phyloP scores from a whole-genome alignment of 2,329 filamentous ascomycete genomes.

The Alternaria gaisen region DNA sequence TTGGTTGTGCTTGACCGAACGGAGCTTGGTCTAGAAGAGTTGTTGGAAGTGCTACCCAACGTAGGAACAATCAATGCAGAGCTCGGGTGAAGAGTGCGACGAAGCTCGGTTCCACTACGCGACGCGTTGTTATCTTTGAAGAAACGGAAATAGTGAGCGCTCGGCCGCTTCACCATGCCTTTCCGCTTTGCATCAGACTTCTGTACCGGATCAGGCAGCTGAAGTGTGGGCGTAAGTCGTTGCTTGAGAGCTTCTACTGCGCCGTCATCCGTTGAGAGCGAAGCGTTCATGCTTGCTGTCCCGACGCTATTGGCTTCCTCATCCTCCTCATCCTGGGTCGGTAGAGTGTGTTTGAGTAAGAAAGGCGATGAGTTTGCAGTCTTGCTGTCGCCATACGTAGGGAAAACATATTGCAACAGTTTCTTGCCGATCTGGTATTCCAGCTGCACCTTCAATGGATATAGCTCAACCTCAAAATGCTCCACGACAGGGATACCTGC shows the following conservation, averaged over 20 bases:
- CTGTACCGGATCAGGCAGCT: conserved; percentile 59
- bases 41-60: conserved; percentile 14
- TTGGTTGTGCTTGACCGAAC: conserved; percentile 39
- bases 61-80: conserved; percentile 27
- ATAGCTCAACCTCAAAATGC: conserved; percentile 92
- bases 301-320: conserved; percentile 49
- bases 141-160: conserved; percentile 46
- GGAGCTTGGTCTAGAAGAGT: conserved; percentile 40
- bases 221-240: conserved; percentile 81
- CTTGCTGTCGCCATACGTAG: conserved; percentile 67
- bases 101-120: conserved; percentile 42
- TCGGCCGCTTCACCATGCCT: conserved; percentile 34
- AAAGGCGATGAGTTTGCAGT: conserved; percentile 70
- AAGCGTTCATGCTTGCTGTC: conserved; percentile 27
- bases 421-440: conserved; percentile 92
- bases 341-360: conserved; percentile 62
- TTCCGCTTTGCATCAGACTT: conserved; percentile 44
- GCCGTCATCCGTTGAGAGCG: conserved; percentile 51
- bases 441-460: conserved; percentile 91
- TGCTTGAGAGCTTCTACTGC: conserved; percentile 80
- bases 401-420: conserved; percentile 97
- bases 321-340: conserved; percentile 59
- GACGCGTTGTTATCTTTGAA: conserved; percentile 44
- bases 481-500: conserved; percentile 97
- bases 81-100: conserved; percentile 43